phyloP scores from a whole-genome alignment of 73 alveolate species.

The Uronychia binucleata region DNA sequence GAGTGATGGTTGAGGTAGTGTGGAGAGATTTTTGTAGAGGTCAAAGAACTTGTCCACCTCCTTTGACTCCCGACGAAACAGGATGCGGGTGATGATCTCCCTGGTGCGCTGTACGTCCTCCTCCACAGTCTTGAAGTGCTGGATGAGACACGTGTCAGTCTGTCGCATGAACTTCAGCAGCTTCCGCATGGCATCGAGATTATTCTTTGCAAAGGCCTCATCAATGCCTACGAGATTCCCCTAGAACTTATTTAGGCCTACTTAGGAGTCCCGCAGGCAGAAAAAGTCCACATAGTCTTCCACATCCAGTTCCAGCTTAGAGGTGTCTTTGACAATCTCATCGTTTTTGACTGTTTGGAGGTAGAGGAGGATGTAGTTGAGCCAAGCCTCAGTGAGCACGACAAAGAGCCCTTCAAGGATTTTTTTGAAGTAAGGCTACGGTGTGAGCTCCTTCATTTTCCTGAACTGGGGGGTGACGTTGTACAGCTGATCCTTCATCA shows the following conservation, averaged over 20 bases:
- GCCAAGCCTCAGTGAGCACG: constrained; percentile 25
- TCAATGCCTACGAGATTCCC: constrained; percentile 25
- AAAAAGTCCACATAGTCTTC: constrained; percentile 34
- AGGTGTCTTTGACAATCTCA: constrained; percentile 30
- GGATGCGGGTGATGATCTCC: constrained; percentile 36
- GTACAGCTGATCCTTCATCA: constrained; percentile 16
- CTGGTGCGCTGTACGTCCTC: constrained; percentile 43
- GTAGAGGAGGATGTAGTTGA: constrained; percentile 26
- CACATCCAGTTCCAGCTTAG: constrained; percentile 19
- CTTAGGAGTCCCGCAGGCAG: constrained; percentile 34
- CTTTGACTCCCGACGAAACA: constrained; percentile 28
- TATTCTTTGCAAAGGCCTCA: background rate
- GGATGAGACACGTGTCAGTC: constrained; percentile 31
- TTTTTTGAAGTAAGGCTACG: constrained; percentile 25
- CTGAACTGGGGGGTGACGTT: constrained; percentile 15
- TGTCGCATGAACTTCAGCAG: constrained; percentile 35
- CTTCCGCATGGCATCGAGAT: constrained; percentile 17
- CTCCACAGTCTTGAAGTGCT: constrained; percentile 25
- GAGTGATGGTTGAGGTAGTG: too few species aligned
- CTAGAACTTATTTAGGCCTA: constrained; percentile 5
- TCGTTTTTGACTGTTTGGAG: constrained; percentile 17
- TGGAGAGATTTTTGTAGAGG: constrained; percentile 34
- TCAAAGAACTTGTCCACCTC: constrained; percentile 58
- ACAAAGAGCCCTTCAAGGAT: constrained; percentile 5
- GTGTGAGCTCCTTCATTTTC: constrained; percentile 24